These are phyloP conservation scores for Raphanus hybrid DNA, from an alignment of 441 rosid species.

Conservation along the genomic window DNA sequence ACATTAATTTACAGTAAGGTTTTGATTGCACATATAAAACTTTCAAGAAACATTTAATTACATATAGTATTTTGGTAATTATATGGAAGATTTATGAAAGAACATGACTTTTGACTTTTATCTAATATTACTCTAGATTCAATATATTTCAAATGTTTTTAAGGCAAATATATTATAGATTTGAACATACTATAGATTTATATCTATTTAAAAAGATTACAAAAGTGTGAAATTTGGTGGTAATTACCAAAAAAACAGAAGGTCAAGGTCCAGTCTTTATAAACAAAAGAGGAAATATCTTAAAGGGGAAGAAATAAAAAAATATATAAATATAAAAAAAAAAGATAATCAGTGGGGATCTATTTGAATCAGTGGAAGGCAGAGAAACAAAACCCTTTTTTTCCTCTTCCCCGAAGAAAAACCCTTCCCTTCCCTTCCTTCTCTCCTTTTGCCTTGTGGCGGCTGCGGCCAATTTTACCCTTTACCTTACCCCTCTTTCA, in stretches of 20 bases:
- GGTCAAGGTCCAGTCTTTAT: slow-evolving; percentile 1
- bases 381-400: slow-evolving; percentile 54
- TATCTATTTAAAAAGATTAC: slow-evolving; percentile 17
- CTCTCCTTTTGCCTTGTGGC: slow-evolving; percentile 44
- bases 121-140: too few relatives aligned
- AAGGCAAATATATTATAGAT: neutral
- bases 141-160: too few relatives aligned
- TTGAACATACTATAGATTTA: neutral
- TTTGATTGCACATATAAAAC: neutral
- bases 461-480: slow-evolving; percentile 51
- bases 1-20: neutral
- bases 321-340: neutral
- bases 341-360: slow-evolving; percentile 48
- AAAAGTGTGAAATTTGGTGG: slow-evolving; percentile 7
- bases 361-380: slow-evolving; percentile 63
- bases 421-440: slow-evolving; percentile 15
- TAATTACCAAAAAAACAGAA: slow-evolving; percentile 15
- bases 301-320: slow-evolving; percentile 27
- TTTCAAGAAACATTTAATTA: too few relatives aligned
- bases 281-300: slow-evolving; percentile 41
- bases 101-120: too few relatives aligned
- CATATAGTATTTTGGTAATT: too few relatives aligned
- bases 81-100: too few relatives aligned
- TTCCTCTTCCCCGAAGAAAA: slow-evolving; percentile 51
- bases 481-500: neutral